These are phyloP conservation scores for Didymella sp. DNA, from an alignment of 2,329 filamentous ascomycete genomes.

Conservation along the genomic window DNA sequence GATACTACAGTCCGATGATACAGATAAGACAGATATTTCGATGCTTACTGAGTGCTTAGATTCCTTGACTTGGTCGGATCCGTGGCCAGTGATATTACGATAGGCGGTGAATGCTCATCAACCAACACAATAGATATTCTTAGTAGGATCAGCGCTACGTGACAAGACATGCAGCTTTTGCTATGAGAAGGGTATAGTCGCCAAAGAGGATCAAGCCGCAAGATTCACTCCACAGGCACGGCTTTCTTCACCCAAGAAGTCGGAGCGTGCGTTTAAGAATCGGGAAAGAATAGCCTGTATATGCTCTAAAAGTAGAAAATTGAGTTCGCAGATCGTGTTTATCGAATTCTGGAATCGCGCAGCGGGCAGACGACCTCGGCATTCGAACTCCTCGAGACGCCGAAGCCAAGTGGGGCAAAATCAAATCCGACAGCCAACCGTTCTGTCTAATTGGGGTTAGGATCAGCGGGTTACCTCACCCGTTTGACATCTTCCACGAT, in stretches of 20 bases:
- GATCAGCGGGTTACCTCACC: constrained; percentile 2
- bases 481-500: neutral
- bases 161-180: no score
- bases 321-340: constrained; percentile 9
- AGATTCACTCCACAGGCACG: neutral
- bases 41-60: no score
- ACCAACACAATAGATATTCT: no score
- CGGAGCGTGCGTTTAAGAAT: no score
- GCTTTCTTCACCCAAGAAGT: neutral
- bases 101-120: no score
- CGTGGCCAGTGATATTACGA: no score
- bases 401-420: constrained; percentile 1
- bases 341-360: neutral
- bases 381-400: neutral
- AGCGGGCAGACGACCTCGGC: neutral
- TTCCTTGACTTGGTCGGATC: no score
- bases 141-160: no score
- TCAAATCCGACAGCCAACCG: neutral
- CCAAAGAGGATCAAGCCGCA: no score
- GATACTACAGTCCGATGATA: no score
- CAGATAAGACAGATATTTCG: no score
- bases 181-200: no score
- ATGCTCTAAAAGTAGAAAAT: constrained; percentile 8
- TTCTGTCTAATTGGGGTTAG: neutral
- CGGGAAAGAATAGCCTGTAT: constrained; percentile 9